A percentile compares a stretch with the other conserved stretches of the same genome.
Evolutionary conservation across 2,329 filamentous ascomycete species (phyloP).

Genomic region (Rhinocladiella similis): DNA sequence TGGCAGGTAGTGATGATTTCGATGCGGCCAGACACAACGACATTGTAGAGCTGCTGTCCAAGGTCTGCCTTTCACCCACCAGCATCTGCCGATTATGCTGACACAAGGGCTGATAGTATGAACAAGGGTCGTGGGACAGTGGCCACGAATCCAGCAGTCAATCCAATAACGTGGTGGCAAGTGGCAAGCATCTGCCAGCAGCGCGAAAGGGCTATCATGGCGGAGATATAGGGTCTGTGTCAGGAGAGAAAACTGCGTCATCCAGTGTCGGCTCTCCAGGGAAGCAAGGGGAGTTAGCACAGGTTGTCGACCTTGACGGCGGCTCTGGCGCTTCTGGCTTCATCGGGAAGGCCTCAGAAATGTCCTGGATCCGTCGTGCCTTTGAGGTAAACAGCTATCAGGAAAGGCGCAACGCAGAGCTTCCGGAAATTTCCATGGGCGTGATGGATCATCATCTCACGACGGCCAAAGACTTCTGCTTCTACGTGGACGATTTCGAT

Average conservation of each 20-base stretch:
- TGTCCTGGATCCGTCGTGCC: slow-evolving; percentile 26
- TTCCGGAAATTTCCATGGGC: background rate
- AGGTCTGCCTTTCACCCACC: slow-evolving; percentile 8
- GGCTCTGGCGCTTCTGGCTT: slow-evolving; percentile 22
- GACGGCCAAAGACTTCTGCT: slow-evolving; percentile 11
- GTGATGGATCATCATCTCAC: slow-evolving; percentile 10
- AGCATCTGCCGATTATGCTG: background rate
- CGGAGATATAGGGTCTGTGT: background rate
- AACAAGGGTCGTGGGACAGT: slow-evolving; percentile 4
- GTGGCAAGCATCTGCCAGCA: background rate
- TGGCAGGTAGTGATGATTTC: slow-evolving; percentile 13
- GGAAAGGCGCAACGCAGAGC: background rate
- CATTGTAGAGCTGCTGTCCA: slow-evolving; percentile 18
- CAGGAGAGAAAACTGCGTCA: slow-evolving; percentile 6
- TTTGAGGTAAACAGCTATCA: slow-evolving; percentile 4
- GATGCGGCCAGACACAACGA: slow-evolving; percentile 12
- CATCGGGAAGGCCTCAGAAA: slow-evolving; percentile 26
- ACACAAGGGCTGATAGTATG: slow-evolving; percentile 7
- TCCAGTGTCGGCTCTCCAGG: slow-evolving; percentile 21
- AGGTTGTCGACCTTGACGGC: slow-evolving; percentile 15
- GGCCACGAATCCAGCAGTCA: slow-evolving; percentile 3
- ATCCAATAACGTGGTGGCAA: slow-evolving; percentile 2
- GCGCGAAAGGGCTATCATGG: background rate
- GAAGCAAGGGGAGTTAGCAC: slow-evolving; percentile 13
- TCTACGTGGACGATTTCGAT: slow-evolving; percentile 26